These are phyloP conservation scores for Triticum dicoccoides DNA, from an alignment of 176 grass and related monocot species.

Conservation along the genomic window DNA sequence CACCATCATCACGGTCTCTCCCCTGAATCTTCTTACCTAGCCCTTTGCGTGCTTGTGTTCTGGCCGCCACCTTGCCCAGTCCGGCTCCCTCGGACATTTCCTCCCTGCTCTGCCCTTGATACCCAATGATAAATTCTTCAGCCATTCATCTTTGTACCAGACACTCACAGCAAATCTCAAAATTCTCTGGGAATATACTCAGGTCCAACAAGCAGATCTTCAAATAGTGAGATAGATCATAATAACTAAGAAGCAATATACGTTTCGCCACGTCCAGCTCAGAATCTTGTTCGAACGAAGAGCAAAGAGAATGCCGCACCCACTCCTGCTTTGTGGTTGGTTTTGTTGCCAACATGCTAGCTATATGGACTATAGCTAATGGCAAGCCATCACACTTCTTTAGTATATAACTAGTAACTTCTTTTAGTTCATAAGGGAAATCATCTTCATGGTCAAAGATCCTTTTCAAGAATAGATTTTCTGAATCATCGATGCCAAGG, in stretches of 20 bases:
- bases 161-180: too few species aligned
- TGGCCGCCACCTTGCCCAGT: too few species aligned
- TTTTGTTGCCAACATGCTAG: background rate
- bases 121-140: background rate
- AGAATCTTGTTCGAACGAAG: background rate
- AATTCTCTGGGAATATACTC: too few species aligned
- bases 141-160: background rate
- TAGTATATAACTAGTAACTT: conserved; percentile 9
- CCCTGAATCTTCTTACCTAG: too few species aligned
- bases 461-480: conserved; percentile 33
- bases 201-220: too few species aligned
- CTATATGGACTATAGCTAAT: background rate
- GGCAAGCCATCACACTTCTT: background rate
- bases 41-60: too few species aligned
- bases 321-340: background rate
- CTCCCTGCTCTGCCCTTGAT: background rate
- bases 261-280: background rate
- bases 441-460: background rate
- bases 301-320: background rate
- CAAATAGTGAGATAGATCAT: background rate
- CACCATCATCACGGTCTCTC: too few species aligned
- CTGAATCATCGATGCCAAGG: conserved; percentile 19
- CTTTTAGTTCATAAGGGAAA: background rate
- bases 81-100: too few species aligned
- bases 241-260: background rate